Evolutionary conservation across 208 protist genomes (phyloP).

Genomic region (Acanthamoeba triangularis): DNA sequence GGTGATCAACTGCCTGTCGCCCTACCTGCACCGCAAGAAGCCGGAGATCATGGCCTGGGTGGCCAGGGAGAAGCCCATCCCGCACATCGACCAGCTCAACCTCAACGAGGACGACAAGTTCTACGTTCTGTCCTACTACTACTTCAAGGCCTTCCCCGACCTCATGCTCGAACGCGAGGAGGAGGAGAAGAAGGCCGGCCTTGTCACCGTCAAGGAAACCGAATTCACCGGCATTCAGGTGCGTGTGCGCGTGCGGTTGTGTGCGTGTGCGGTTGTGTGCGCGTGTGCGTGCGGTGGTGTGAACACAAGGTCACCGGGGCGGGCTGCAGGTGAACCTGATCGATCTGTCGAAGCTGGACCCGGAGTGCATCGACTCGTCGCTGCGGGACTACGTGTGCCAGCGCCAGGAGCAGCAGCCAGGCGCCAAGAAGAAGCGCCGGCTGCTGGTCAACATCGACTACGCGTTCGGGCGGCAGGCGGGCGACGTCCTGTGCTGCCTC

Average conservation of each 20-base stretch:
- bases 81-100: constrained; percentile 6
- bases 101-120: constrained; percentile 68
- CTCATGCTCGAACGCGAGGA: neutral
- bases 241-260: neutral
- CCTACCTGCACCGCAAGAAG: constrained; percentile 26
- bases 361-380: constrained; percentile 23
- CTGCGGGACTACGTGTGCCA: neutral
- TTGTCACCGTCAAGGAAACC: constrained; percentile 21
- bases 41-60: constrained; percentile 66
- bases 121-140: constrained; percentile 46
- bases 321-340: constrained; percentile 37
- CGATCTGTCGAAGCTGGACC: constrained; percentile 1
- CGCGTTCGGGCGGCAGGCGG: constrained; percentile 94
- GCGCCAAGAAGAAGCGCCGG: constrained; percentile 80
- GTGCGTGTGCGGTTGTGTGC: too few species aligned
- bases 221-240: constrained; percentile 54
- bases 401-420: neutral
- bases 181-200: neutral
- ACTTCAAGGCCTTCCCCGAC: constrained; percentile 16
- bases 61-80: neutral
- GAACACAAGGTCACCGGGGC: neutral
- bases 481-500: constrained; percentile 92
- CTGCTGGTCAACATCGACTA: constrained; percentile 96
- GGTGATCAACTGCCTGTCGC: constrained; percentile 93
- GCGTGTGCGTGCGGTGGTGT: too few species aligned